Evolutionary conservation across 73 alveolate genomes (phyloP).

Genomic region (Uronychia setigera): DNA sequence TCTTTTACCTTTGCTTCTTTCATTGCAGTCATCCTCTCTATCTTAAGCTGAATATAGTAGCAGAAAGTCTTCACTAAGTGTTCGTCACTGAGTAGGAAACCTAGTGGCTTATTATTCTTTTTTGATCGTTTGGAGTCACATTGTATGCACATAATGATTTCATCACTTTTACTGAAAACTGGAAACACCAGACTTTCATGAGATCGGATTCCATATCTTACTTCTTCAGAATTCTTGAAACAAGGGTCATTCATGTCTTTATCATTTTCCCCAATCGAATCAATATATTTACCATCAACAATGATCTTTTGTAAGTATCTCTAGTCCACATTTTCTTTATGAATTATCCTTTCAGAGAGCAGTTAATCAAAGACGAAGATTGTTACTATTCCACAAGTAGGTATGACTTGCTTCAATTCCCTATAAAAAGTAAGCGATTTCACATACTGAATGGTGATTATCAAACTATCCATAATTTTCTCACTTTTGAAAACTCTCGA

Average conservation of each 20-base stretch:
- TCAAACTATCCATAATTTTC: conserved; percentile 19
- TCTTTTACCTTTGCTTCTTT: conserved; percentile 57
- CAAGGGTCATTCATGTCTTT: conserved; percentile 40
- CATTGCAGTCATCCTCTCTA: conserved; percentile 58
- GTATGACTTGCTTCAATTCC: conserved; percentile 31
- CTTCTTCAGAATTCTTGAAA: conserved; percentile 61
- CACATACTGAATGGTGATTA: conserved; percentile 16
- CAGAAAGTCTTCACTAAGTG: conserved; percentile 58
- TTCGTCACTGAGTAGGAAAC: conserved; percentile 58
- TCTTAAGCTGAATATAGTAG: conserved; percentile 57
- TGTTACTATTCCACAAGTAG: conserved; percentile 36
- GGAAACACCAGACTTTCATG: conserved; percentile 53
- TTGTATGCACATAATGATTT: conserved; percentile 36
- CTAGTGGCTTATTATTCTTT: conserved; percentile 54
- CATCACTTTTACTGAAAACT: conserved; percentile 49
- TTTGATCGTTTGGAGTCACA: conserved; percentile 55
- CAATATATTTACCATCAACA: conserved; percentile 58
- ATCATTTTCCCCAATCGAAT: conserved; percentile 59
- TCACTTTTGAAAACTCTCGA: conserved; percentile 15
- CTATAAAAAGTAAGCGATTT: not conserved
- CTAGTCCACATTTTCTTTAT: conserved; percentile 23
- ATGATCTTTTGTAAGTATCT: conserved; percentile 39
- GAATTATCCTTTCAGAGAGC: conserved; percentile 30
- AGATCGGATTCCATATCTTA: conserved; percentile 47
- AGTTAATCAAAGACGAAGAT: conserved; percentile 30